Conservation (phyloP, 1,139 yeast species). For the Suhomyces taliae region DNA sequence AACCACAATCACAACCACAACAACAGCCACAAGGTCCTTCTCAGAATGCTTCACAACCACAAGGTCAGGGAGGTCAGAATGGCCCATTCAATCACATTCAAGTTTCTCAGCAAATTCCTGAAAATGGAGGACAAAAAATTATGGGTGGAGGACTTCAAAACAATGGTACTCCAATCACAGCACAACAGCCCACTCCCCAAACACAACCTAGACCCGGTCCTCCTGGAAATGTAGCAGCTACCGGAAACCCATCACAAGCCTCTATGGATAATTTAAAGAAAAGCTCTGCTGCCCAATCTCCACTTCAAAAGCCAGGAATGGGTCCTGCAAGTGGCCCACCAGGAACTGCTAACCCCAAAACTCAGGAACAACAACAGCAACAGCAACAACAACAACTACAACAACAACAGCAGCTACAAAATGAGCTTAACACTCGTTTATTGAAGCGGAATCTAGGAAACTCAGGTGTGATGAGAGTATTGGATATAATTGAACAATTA, state of each 20-base stretch:
- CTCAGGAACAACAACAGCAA: conserved; percentile 2
- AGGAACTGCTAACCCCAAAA: background rate
- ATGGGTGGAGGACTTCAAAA: conserved; percentile 7
- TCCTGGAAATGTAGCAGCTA: conserved; percentile 1
- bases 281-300: conserved; percentile 2
- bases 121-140: conserved; percentile 10
- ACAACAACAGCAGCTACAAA: conserved; percentile 27
- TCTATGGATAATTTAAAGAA: conserved; percentile 3
- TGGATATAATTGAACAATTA: conserved; percentile 40
- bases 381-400: conserved; percentile 7
- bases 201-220: conserved; percentile 18
- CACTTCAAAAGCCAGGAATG: conserved; percentile 6
- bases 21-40: conserved; percentile 2
- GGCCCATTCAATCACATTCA: conserved; percentile 10
- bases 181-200: conserved; percentile 23
- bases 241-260: conserved; percentile 1
- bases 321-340: conserved; percentile 1
- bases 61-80: conserved; percentile 4
- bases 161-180: conserved; percentile 11
- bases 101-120: conserved; percentile 10
- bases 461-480: conserved; percentile 44
- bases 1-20: conserved; percentile 23
- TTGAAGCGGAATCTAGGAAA: conserved; percentile 45
- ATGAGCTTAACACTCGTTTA: conserved; percentile 37
- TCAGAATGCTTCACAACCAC: conserved; percentile 4